Percentiles rank a stretch among this genome's conserved stretches.
Evolutionary conservation across 257 asterid genomes (phyloP).

Genomic region (Solanum dulcamara): DNA sequence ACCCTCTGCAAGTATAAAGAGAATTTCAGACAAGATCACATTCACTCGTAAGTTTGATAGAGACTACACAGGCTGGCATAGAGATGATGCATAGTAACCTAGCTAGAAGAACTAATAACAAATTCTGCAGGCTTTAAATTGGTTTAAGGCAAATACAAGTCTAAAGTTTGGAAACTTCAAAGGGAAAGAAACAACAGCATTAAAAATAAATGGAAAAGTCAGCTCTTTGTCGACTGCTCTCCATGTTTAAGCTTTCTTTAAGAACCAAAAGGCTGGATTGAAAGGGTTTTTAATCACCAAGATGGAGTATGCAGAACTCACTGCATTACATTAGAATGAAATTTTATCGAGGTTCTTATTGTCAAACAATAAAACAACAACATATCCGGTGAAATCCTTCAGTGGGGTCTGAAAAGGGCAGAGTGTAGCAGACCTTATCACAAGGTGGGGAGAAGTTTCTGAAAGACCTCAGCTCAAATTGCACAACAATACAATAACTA

Average conservation of each 20-base stretch:
- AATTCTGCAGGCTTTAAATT: neutral
- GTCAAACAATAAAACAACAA: neutral
- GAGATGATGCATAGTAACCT: neutral
- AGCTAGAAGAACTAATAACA: neutral
- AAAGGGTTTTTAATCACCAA: neutral
- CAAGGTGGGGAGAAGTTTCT: too few species aligned
- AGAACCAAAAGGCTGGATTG: neutral
- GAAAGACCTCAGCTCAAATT: too few species aligned
- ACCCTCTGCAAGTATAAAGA: conserved; percentile 36
- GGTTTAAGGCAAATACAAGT: neutral
- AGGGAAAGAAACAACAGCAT: neutral
- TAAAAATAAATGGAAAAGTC: neutral
- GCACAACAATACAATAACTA: too few species aligned
- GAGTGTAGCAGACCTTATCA: too few species aligned
- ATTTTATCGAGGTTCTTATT: neutral
- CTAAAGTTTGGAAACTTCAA: neutral
- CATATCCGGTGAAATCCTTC: neutral
- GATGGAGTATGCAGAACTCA: neutral
- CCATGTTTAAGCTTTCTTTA: neutral
- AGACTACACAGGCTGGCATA: neutral
- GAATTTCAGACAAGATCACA: neutral
- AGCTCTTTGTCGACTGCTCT: neutral
- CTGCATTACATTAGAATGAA: neutral
- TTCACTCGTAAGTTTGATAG: rapidly evolving
- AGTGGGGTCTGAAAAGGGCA: neutral